phyloP scores from a whole-genome alignment of 1,284 basidiomycete genomes.

The Pascua sp. region DNA sequence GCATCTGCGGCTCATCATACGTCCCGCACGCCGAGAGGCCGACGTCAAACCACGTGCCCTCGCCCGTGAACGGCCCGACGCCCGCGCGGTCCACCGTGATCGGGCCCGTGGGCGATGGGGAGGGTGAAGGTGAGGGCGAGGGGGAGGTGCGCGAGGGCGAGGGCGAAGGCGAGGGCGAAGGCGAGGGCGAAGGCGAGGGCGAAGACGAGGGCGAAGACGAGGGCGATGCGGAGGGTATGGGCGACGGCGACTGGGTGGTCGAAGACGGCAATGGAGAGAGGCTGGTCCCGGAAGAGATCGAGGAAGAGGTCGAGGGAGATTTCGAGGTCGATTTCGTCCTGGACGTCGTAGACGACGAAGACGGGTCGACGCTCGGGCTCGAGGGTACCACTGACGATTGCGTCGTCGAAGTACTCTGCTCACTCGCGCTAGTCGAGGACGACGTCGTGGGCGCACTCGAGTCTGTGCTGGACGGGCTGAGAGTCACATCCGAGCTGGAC shows the following conservation, averaged over 20 bases:
- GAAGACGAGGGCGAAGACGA: background rate
- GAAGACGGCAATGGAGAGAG: too few species aligned
- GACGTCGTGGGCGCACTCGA: too few species aligned
- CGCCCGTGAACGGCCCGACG: constrained; percentile 40
- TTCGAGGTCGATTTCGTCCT: background rate
- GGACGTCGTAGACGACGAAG: background rate
- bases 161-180: constrained; percentile 9
- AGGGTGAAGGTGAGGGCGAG: constrained; percentile 6
- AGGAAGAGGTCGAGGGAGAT: background rate
- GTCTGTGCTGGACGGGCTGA: too few species aligned
- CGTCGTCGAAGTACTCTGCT: background rate
- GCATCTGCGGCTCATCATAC: constrained; percentile 12
- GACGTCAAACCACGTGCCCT: constrained; percentile 42
- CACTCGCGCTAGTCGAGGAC: too few species aligned
- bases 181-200: background rate
- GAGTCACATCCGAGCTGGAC: too few species aligned
- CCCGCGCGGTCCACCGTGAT: constrained; percentile 34
- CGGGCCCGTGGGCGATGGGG: background rate
- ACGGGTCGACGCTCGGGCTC: too few species aligned
- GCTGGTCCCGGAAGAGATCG: too few species aligned
- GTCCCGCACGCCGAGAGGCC: constrained; percentile 40
- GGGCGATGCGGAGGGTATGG: background rate
- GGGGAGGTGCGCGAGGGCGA: constrained; percentile 11
- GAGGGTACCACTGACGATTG: too few species aligned
- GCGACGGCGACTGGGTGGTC: too few species aligned